Evolutionary conservation across 352 stramenopile species (phyloP).

Genomic region (Phytopythium litorale): DNA sequence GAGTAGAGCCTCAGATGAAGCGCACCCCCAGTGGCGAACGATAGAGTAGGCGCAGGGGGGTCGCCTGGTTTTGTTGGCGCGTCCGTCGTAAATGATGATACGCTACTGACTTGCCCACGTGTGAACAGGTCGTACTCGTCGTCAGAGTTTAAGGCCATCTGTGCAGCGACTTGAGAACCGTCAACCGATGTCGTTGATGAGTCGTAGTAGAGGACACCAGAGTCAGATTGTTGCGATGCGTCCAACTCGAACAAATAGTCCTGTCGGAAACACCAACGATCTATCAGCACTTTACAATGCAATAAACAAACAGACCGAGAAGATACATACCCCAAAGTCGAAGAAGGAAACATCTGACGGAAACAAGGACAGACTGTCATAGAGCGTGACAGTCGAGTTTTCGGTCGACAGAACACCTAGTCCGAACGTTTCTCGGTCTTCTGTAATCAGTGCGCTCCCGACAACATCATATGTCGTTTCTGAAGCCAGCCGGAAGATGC

Average conservation of each 20-base stretch:
- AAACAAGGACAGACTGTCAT: not conserved
- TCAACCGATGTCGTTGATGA: not conserved
- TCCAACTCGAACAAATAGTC: constrained; percentile 52
- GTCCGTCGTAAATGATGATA: constrained; percentile 30
- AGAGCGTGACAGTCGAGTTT: constrained; percentile 20
- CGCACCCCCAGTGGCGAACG: constrained; percentile 35
- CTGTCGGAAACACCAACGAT: constrained; percentile 11
- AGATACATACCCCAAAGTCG: constrained; percentile 41
- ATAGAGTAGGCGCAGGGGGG: constrained; percentile 16
- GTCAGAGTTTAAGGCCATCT: constrained; percentile 10
- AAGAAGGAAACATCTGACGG: constrained; percentile 15
- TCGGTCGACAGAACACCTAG: constrained; percentile 19
- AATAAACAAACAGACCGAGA: constrained; percentile 2
- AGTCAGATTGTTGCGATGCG: not conserved
- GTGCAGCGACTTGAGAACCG: constrained; percentile 8
- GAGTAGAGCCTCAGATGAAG: constrained; percentile 39
- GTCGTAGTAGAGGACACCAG: not conserved
- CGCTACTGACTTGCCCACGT: constrained; percentile 20
- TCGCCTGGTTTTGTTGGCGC: constrained; percentile 24
- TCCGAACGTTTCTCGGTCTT: constrained; percentile 4
- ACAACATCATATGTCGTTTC: constrained; percentile 56
- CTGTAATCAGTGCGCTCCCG: constrained; percentile 21
- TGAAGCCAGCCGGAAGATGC: constrained; percentile 34
- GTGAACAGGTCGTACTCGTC: constrained; percentile 15
- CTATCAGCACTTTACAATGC: not conserved